Evolutionary conservation across 108 stramenopile genomes (phyloP).

Genomic region (Cylindrotheca fusiformis): DNA sequence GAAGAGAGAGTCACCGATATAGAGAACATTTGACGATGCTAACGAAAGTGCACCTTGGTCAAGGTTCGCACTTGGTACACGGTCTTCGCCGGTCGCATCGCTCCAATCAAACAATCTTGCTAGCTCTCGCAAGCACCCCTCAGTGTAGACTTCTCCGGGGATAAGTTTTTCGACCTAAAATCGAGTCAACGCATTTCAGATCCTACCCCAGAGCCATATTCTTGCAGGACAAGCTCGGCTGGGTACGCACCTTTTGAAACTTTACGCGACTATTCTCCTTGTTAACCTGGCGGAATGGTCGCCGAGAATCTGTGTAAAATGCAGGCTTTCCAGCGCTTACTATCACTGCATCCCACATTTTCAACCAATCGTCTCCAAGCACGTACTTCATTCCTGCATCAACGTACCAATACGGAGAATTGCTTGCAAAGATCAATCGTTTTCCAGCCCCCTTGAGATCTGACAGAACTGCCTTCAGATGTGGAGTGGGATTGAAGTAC

Average conservation of each 20-base stretch:
- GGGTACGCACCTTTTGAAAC: conserved; percentile 59
- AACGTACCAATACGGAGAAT: conserved; percentile 92
- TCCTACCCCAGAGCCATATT: too few species aligned
- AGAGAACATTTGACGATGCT: conserved; percentile 79
- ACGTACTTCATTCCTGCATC: conserved; percentile 94
- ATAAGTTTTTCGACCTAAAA: conserved; percentile 28
- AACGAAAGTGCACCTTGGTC: conserved; percentile 41
- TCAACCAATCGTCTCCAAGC: conserved; percentile 86
- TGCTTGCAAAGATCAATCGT: conserved; percentile 80
- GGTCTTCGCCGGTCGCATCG: conserved; percentile 5
- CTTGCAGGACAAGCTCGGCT: too few species aligned
- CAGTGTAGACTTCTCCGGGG: conserved; percentile 70
- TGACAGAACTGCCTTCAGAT: conserved; percentile 71
- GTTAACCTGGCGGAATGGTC: conserved; percentile 88
- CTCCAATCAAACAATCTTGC: conserved; percentile 62
- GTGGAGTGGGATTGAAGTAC: conserved; percentile 76
- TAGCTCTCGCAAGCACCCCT: conserved; percentile 76
- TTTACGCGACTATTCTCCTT: conserved; percentile 49
- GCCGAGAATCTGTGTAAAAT: conserved; percentile 82
- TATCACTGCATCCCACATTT: conserved; percentile 78
- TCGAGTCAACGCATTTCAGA: too few species aligned
- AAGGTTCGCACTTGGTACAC: conserved; percentile 12
- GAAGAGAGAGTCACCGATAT: conserved; percentile 95
- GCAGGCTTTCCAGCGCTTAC: conserved; percentile 87
- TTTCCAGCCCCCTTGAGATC: conserved; percentile 69